phyloP scores from a whole-genome alignment of 1,139 yeast species.

The Suhomyces wounanorum region DNA sequence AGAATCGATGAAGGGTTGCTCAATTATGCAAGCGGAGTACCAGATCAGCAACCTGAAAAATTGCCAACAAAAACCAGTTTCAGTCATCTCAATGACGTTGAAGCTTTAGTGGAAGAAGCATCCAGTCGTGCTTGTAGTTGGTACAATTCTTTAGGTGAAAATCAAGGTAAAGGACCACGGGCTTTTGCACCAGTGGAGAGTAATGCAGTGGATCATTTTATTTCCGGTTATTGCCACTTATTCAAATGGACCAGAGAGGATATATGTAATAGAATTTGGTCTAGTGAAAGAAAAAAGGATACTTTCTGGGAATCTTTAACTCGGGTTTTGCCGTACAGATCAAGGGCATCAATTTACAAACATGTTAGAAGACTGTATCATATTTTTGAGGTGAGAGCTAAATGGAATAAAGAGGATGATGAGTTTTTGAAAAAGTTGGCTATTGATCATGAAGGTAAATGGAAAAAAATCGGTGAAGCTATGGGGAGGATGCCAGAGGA shows the following conservation, averaged over 20 bases:
- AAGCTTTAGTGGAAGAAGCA: conserved; percentile 39
- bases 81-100: conserved; percentile 33
- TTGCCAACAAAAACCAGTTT: conserved; percentile 25
- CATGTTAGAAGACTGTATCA: conserved; percentile 91
- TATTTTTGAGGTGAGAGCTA: conserved; percentile 81
- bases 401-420: conserved; percentile 86
- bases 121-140: conserved; percentile 38
- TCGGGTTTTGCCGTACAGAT: conserved; percentile 75
- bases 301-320: conserved; percentile 85
- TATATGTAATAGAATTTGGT: conserved; percentile 84
- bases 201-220: conserved; percentile 68
- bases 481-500: conserved; percentile 97
- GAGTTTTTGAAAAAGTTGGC: conserved; percentile 62
- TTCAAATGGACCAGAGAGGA: conserved; percentile 64
- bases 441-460: conserved; percentile 69
- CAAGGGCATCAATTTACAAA: conserved; percentile 86
- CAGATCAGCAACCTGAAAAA: conserved; percentile 3
- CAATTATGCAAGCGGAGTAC: conserved; percentile 9
- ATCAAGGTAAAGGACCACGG: conserved; percentile 39
- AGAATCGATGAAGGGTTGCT: conserved; percentile 14
- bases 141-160: conserved; percentile 37
- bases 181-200: conserved; percentile 66
- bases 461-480: conserved; percentile 78
- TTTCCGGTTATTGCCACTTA: conserved; percentile 64
- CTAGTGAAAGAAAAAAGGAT: conserved; percentile 80